Percentiles rank a stretch among this genome's conserved stretches.
Evolutionary conservation across 225 moss, liverwort and hornwort species (phyloP).

Genomic region (Pseudisothecium myosuroides): DNA sequence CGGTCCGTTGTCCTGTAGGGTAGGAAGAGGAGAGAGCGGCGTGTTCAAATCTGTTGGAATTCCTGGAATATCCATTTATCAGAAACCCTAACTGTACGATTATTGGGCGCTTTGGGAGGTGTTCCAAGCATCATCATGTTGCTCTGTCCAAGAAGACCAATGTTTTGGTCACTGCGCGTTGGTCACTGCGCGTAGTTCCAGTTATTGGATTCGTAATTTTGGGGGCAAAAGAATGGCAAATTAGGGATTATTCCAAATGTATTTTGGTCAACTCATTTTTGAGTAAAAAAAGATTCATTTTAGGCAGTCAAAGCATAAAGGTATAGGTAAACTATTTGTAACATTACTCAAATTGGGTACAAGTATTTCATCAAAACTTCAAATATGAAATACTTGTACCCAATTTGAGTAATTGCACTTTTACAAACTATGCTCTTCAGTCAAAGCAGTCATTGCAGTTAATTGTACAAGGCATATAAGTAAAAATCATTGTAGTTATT

Average conservation of each 20-base stretch:
- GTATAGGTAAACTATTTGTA: neutral
- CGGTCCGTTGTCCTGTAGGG: neutral
- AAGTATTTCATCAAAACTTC: neutral
- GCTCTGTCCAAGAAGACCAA: neutral
- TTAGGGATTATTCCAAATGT: too few relatives aligned
- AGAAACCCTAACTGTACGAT: neutral
- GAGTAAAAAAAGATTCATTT: too few relatives aligned
- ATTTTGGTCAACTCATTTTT: too few relatives aligned
- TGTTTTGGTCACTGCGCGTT: neutral
- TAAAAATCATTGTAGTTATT: too few relatives aligned
- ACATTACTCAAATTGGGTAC: too few relatives aligned
- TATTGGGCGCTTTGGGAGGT: neutral
- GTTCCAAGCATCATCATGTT: neutral
- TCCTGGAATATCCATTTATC: neutral
- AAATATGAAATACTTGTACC: neutral
- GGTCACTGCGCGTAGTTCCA: neutral
- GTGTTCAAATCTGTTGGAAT: neutral
- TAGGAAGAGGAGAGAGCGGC: neutral
- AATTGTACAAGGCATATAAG: too few relatives aligned
- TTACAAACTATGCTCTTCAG: neutral
- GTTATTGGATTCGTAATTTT: neutral
- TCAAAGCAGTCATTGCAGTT: neutral
- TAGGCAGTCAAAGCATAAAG: too few relatives aligned
- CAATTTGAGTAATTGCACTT: neutral
- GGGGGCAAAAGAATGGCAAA: too few relatives aligned